Conservation (phyloP, 75 land plant species). For the Adiantum capillusveneris region DNA sequence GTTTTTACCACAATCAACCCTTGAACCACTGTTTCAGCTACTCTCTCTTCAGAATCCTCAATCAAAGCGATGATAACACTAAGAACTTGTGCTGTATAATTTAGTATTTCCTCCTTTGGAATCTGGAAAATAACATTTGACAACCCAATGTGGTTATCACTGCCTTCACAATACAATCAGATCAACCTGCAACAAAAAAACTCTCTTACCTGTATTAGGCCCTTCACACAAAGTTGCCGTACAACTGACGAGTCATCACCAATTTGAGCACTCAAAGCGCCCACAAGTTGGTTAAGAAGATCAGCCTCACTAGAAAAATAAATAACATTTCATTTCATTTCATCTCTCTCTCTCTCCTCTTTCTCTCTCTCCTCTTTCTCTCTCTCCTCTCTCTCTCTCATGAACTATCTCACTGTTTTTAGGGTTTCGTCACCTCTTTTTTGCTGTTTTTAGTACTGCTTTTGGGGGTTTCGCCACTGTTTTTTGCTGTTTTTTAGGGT, state of each 20-base stretch:
- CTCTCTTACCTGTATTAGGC: conserved; percentile 69
- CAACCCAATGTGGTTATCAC: too few relatives aligned
- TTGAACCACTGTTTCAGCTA: conserved; percentile 72
- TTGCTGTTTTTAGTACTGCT: too few relatives aligned
- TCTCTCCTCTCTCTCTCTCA: too few relatives aligned
- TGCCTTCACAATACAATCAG: neutral
- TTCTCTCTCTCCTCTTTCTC: too few relatives aligned
- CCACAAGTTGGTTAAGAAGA: conserved; percentile 68
- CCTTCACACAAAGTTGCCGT: conserved; percentile 78
- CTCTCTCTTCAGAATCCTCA: conserved; percentile 79
- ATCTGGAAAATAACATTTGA: conserved; percentile 43
- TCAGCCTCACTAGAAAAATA: neutral
- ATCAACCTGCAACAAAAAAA: neutral
- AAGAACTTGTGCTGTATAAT: conserved; percentile 73
- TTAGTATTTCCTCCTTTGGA: conserved; percentile 39
- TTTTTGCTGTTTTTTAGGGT: too few relatives aligned
- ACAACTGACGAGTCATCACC: conserved; percentile 87
- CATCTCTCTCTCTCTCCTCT: too few relatives aligned
- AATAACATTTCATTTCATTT: too few relatives aligned
- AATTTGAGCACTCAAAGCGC: conserved; percentile 68
- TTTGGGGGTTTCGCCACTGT: too few relatives aligned
- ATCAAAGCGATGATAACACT: conserved; percentile 81
- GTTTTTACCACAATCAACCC: conserved; percentile 57
- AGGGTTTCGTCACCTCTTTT: too few relatives aligned
- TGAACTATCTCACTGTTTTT: too few relatives aligned